A percentile compares a stretch with the other conserved stretches of the same genome.
Conservation (phyloP, 1,284 basidiomycete species). For the Naganishia sp. region DNA sequence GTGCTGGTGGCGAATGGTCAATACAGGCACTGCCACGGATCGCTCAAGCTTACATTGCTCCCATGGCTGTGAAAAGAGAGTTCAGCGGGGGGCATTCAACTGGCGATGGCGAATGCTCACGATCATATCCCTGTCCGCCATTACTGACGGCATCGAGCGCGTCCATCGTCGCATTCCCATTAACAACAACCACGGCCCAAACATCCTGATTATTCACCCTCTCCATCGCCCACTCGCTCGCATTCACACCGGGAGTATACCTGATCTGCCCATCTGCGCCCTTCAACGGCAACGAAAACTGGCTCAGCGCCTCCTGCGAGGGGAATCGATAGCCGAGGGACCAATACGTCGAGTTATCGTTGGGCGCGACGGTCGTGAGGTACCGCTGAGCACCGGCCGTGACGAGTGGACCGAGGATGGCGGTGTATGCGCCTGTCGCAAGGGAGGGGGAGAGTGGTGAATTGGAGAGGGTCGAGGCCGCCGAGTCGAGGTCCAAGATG, state of each 20-base stretch:
- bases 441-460: slow-evolving; percentile 22
- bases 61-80: slow-evolving; percentile 28
- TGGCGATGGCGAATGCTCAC: slow-evolving; percentile 34
- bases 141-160: slow-evolving; percentile 36
- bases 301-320: not conserved
- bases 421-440: slow-evolving; percentile 38
- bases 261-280: slow-evolving; percentile 10
- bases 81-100: not conserved
- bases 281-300: slow-evolving; percentile 19
- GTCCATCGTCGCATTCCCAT: slow-evolving; percentile 46
- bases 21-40: no score
- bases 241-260: slow-evolving; percentile 31
- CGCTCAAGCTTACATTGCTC: slow-evolving; percentile 31
- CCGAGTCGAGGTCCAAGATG: slow-evolving; percentile 45
- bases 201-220: slow-evolving; percentile 44
- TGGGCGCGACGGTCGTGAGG: not conserved
- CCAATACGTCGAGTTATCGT: slow-evolving; percentile 23
- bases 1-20: slow-evolving; percentile 32
- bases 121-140: slow-evolving; percentile 33
- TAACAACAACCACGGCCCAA: slow-evolving; percentile 45
- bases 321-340: slow-evolving; percentile 29
- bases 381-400: slow-evolving; percentile 33
- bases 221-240: slow-evolving; percentile 40
- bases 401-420: slow-evolving; percentile 46
- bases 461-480: slow-evolving; percentile 37